Evolutionary conservation across 768 basidiomycete genomes (phyloP), one percentile per base, ranked within the genome.

Genomic region (Amanita pallidorosea): DNA sequence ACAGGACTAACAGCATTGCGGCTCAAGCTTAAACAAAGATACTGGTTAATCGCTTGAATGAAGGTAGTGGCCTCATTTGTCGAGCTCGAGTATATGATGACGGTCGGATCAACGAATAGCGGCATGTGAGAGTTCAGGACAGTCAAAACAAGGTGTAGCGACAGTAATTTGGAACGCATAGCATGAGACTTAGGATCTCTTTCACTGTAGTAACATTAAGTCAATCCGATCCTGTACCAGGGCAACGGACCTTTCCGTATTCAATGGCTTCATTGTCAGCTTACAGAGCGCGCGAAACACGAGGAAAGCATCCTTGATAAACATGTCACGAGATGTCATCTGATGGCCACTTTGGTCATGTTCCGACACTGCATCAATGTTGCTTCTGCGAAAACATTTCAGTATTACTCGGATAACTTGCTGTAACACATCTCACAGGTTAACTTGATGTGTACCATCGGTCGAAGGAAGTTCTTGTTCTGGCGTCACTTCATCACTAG

Each of bases 211-310:
- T 5, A 36, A 57, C 53, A 22, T 47, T 34, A 27, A 33, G 22
- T 49, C 12, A 53, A 54, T 29, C 18, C 36, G 8, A 43, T 18
- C 13, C 20, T 17, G 27, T n/a, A 18, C 29, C 7, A 12, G 18
- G 7, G 34, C 5, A 7, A 61, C 79, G 46, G 43, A 93, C 94
- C 90, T 95, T 67, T 99, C 96, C 5, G 78, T 81, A 58, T 90
- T 88, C 43, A 99, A 70, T 9, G 94, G 88, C 65, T 98, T 98
- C 94, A 97, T 98, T 7, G 92, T 94, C 56, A 98, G 71, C 63
- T 98, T 98, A 72, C 96, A 98, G 9, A 99, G 72, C 0, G 96
- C 94, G 42, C 96, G 78, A 68, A 98, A 95, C 34, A 99, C 95
- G 54, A 99, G 77, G 72, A 97, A 99, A 0, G 96, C 93, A 61